Evolutionary conservation across 2,329 filamentous ascomycete species (phyloP).

Genomic region (Coleophoma crateriformis): DNA sequence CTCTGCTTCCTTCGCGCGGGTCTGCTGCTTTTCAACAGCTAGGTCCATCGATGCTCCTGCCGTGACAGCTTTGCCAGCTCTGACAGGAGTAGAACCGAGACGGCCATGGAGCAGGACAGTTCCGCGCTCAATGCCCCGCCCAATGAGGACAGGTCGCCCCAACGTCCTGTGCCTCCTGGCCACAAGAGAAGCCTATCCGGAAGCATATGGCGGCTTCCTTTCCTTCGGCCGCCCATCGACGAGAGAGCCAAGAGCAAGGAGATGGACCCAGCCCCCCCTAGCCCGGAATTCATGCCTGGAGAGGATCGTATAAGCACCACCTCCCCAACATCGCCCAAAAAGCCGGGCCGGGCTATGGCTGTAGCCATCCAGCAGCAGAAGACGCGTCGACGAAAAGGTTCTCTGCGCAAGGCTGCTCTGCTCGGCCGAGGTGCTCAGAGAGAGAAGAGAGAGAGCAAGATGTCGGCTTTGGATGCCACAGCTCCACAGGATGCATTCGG

Average conservation of each 20-base stretch:
- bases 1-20: too few species aligned
- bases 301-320: conserved; percentile 12
- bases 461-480: conserved; percentile 22
- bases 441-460: conserved; percentile 47
- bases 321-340: conserved; percentile 16
- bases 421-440: conserved; percentile 67
- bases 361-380: conserved; percentile 36
- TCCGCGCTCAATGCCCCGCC: neutral
- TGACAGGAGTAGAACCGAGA: too few species aligned
- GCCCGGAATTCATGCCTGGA: conserved; percentile 24
- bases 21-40: too few species aligned
- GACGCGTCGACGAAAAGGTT: conserved; percentile 72
- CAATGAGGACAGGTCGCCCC: neutral
- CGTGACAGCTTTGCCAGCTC: too few species aligned
- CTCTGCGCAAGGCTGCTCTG: conserved; percentile 80
- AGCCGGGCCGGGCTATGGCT: conserved; percentile 24
- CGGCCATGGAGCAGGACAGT: too few species aligned
- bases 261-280: conserved; percentile 15
- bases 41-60: too few species aligned
- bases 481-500: conserved; percentile 15
- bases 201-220: conserved; percentile 63
- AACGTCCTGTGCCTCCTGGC: conserved; percentile 33
- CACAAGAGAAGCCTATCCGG: conserved; percentile 33
- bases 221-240: conserved; percentile 49
- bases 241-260: neutral